Conservation (phyloP, 257 asterid genomes). For the Rauvolfia tetraphylla region DNA sequence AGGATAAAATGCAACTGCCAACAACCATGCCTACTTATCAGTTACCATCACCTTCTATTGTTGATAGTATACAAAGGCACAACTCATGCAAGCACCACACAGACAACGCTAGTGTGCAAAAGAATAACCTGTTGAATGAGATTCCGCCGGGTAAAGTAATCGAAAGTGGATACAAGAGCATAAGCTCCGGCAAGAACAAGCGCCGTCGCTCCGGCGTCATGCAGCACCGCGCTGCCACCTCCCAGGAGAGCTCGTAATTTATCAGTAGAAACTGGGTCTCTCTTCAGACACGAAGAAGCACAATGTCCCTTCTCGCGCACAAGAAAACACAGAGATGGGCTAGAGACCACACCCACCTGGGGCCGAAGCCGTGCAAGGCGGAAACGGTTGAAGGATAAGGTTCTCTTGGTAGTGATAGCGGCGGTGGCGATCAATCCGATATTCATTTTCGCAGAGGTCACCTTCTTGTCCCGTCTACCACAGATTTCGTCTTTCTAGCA, state of each 20-base stretch:
- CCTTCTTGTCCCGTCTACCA: slow-evolving; percentile 18
- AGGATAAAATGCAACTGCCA: neutral
- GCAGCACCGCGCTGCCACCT: slow-evolving; percentile 29
- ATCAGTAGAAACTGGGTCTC: slow-evolving; percentile 3
- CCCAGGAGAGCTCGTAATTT: slow-evolving; percentile 33
- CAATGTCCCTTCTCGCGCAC: neutral
- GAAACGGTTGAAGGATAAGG: slow-evolving; percentile 25
- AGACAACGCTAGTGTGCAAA: neutral
- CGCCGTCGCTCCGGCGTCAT: slow-evolving; percentile 77
- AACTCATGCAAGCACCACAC: neutral
- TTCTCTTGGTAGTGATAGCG: neutral
- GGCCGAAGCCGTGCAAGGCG: slow-evolving; percentile 12
- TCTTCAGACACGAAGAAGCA: neutral
- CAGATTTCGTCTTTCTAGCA: too few relatives aligned
- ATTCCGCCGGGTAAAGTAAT: slow-evolving; percentile 55
- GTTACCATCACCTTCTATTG: neutral
- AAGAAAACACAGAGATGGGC: slow-evolving; percentile 8
- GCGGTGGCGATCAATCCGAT: slow-evolving; percentile 22
- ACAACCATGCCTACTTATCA: neutral
- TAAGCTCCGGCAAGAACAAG: slow-evolving; percentile 70
- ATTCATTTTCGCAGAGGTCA: slow-evolving; percentile 27
- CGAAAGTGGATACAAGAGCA: slow-evolving; percentile 70
- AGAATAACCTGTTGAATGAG: slow-evolving; percentile 67
- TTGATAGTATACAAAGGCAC: neutral
- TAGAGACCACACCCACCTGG: slow-evolving; percentile 7